Evolutionary conservation across 768 basidiomycete genomes (phyloP).

Genomic region (Trametes cubensis): DNA sequence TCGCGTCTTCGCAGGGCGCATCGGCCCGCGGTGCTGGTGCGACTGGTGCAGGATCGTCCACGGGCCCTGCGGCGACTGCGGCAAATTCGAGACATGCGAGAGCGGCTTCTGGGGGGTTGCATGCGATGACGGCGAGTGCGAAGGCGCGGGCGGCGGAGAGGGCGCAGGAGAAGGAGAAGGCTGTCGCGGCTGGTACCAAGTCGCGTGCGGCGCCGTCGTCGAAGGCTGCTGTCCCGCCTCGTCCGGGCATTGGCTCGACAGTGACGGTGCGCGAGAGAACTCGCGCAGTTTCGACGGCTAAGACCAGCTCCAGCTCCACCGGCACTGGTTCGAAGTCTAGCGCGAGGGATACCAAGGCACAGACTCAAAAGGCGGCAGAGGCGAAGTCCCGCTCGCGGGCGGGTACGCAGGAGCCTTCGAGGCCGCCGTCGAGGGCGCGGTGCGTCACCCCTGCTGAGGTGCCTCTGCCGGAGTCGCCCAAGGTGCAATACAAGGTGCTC

Average conservation of each 20-base stretch:
- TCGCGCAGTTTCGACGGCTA: neutral
- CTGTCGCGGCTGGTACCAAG: neutral
- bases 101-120: neutral
- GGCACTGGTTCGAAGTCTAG: neutral
- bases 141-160: constrained; percentile 9
- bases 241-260: neutral
- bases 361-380: neutral
- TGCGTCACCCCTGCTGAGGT: constrained; percentile 14
- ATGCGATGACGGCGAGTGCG: constrained; percentile 14
- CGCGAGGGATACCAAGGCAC: neutral
- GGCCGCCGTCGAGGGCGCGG: constrained; percentile 9
- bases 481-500: neutral
- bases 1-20: constrained; percentile 16
- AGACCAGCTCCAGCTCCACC: neutral
- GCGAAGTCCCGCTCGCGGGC: constrained; percentile 10
- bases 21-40: neutral
- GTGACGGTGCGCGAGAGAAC: constrained; percentile 20
- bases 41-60: neutral
- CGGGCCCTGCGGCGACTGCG: constrained; percentile 1
- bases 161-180: constrained; percentile 13
- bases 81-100: neutral
- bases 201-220: neutral
- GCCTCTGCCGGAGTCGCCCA: constrained; percentile 18
- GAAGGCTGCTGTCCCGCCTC: neutral
- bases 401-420: constrained; percentile 5